Evolutionary conservation across 225 moss, liverwort and hornwort species (phyloP).

Genomic region (Climacium dendroides): DNA sequence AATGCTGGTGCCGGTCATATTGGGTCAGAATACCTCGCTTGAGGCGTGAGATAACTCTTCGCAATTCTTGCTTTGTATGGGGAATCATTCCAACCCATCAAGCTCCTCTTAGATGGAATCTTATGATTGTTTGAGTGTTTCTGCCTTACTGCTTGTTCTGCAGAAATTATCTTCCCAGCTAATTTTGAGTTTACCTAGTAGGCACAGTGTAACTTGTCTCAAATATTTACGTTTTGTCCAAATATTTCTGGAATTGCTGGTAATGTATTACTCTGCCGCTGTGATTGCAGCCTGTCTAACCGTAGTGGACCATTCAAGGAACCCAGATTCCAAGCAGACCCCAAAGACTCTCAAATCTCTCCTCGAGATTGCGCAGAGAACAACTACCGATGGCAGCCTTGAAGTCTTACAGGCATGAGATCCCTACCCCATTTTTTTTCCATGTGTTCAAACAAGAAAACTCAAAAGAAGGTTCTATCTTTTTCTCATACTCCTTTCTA

Average conservation of each 20-base stretch:
- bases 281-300: constrained; percentile 35
- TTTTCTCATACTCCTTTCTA: not conserved
- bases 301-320: constrained; percentile 23
- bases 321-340: constrained; percentile 12
- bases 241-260: not conserved
- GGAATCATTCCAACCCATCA: not conserved
- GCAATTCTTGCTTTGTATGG: not conserved
- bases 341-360: constrained; percentile 31
- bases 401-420: constrained; percentile 36
- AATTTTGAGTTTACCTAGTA: not conserved
- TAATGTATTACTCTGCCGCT: not conserved
- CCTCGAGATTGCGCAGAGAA: constrained; percentile 39
- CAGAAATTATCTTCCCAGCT: not conserved
- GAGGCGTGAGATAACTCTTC: not conserved
- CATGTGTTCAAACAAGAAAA: not conserved
- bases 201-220: not conserved
- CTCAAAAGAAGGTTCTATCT: not conserved
- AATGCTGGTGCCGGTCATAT: not conserved
- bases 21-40: not conserved
- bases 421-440: not conserved
- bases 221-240: not conserved
- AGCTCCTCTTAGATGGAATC: not conserved
- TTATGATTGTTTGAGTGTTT: not conserved
- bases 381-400: constrained; percentile 36
- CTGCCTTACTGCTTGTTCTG: not conserved